Percentiles rank a stretch among this genome's conserved stretches.
phyloP scores from a whole-genome alignment of 768 basidiomycete genomes.

The Suillus weaverae region DNA sequence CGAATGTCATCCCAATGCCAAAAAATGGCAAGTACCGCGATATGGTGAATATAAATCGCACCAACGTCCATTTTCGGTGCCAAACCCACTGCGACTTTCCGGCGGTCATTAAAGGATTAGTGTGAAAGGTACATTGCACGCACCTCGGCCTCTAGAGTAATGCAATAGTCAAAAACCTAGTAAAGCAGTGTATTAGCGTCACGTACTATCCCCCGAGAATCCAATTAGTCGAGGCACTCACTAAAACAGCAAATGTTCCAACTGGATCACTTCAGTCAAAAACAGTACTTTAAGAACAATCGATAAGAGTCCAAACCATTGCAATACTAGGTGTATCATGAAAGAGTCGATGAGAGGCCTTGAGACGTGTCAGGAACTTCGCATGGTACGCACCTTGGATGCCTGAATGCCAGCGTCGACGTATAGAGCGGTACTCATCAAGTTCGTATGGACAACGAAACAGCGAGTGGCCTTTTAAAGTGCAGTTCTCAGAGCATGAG shows the following conservation, averaged over 20 bases:
- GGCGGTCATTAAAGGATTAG: background rate
- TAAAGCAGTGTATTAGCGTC: background rate
- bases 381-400: background rate
- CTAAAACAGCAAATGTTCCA: background rate
- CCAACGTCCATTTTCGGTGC: constrained; percentile 22
- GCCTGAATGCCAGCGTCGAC: background rate
- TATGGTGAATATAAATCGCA: constrained; percentile 26
- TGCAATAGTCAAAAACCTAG: constrained; percentile 22
- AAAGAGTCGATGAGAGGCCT: background rate
- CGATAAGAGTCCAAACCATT: background rate
- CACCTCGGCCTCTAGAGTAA: constrained; percentile 26
- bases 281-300: background rate
- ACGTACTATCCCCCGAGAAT: background rate
- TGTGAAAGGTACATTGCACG: background rate
- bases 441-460: background rate
- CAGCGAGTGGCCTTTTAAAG: background rate
- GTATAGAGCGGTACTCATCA: background rate
- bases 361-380: background rate
- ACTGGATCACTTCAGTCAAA: background rate
- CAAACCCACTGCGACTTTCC: constrained; percentile 24
- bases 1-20: constrained; percentile 5
- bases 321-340: background rate
- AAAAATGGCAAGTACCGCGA: constrained; percentile 29
- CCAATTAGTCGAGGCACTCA: background rate
- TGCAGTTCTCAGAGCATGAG: background rate